Evolutionary conservation across 805 yeast genomes (phyloP).

Genomic region (Teunomyces cretensis): DNA sequence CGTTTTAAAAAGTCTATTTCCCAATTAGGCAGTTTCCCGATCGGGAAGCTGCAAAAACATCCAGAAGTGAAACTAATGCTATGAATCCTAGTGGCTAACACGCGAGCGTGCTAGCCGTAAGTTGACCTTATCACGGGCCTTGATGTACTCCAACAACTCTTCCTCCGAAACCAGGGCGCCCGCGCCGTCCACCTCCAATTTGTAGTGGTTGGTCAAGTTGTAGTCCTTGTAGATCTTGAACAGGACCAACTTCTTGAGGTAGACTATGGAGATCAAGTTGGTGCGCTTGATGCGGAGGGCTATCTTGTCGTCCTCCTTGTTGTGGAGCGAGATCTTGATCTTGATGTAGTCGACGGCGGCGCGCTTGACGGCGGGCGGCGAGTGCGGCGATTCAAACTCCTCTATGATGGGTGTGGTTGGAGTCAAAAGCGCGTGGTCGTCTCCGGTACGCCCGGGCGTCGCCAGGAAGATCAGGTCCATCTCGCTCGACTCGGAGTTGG

Average conservation of each 20-base stretch:
- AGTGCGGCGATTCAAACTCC: constrained; percentile 7
- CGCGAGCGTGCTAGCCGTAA: constrained; percentile 23
- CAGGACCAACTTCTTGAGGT: constrained; percentile 27
- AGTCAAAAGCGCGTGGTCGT: constrained; percentile 5
- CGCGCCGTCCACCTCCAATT: constrained; percentile 16
- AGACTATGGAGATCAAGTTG: constrained; percentile 22
- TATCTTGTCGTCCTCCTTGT: constrained; percentile 29
- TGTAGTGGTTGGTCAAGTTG: constrained; percentile 27
- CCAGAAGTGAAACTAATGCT: constrained; percentile 1
- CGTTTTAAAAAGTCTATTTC: neutral
- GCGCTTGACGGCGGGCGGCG: neutral
- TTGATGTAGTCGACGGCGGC: constrained; percentile 17
- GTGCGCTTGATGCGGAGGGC: constrained; percentile 24
- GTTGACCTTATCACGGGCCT: constrained; percentile 21
- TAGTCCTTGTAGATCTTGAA: constrained; percentile 32
- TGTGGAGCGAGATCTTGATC: constrained; percentile 25
- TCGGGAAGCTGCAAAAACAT: constrained; percentile 1
- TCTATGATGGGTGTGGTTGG: constrained; percentile 16
- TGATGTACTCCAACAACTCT: constrained; percentile 17
- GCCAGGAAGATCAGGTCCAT: constrained; percentile 12
- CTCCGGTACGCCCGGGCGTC: constrained; percentile 3
- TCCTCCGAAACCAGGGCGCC: constrained; percentile 10
- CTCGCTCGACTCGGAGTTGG: constrained; percentile 11
- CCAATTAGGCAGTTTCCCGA: neutral
- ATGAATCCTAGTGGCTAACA: neutral